Evolutionary conservation across 306 rosid genomes (phyloP).

Genomic region (Acmispon strigosus): DNA sequence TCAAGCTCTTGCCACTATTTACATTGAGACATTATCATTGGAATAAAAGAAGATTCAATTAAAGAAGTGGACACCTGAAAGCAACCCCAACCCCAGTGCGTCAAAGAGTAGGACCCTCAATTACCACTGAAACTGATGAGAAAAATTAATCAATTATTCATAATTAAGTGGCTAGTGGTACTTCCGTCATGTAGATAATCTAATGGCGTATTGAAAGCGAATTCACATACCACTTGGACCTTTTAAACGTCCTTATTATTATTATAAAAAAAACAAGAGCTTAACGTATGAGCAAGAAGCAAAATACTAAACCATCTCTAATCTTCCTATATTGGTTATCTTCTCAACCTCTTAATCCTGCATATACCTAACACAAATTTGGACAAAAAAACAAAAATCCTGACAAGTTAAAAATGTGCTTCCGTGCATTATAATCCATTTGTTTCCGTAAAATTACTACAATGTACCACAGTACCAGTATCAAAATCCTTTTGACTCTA

Average conservation of each 20-base stretch:
- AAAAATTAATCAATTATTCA: background rate
- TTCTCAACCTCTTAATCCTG: conserved; percentile 17
- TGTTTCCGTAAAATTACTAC: background rate
- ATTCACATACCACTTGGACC: conserved; percentile 1
- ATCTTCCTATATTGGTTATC: conserved; percentile 13
- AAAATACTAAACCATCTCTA: conserved; percentile 8
- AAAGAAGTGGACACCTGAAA: background rate
- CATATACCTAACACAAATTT: conserved; percentile 10
- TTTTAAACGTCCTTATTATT: background rate
- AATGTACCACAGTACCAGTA: background rate
- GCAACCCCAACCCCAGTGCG: background rate
- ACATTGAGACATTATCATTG: background rate
- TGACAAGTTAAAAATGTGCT: background rate
- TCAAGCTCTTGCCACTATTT: background rate
- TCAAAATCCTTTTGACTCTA: background rate
- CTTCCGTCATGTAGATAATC: conserved; percentile 22
- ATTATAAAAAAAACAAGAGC: background rate
- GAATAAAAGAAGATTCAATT: background rate
- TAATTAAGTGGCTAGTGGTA: background rate
- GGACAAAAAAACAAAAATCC: background rate
- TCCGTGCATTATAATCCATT: background rate
- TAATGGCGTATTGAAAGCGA: conserved; percentile 27
- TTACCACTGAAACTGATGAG: background rate
- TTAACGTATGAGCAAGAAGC: background rate
- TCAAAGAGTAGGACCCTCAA: conserved; percentile 7